Percentiles rank a stretch among this genome's conserved stretches.
Evolutionary conservation across 2,329 filamentous ascomycete genomes (phyloP).

Genomic region (Penicillium fuscoglaucum): DNA sequence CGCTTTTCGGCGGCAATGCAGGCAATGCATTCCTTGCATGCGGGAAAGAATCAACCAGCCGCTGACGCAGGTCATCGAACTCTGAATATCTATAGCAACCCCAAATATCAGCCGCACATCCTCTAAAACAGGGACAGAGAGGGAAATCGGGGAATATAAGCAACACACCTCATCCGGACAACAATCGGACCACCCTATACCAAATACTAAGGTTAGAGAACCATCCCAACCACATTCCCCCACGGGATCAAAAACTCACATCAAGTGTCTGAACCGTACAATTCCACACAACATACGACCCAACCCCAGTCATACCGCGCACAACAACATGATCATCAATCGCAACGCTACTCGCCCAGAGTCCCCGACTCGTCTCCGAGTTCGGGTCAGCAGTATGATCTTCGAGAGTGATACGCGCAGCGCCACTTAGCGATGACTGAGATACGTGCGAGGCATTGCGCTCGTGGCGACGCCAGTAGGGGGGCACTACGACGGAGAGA

Average conservation of each 20-base stretch:
- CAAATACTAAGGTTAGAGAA: slow-evolving; percentile 3
- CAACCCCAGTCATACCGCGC: slow-evolving; percentile 60
- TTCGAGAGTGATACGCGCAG: slow-evolving; percentile 58
- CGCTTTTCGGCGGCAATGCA: slow-evolving; percentile 84
- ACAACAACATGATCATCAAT: slow-evolving; percentile 65
- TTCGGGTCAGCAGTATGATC: slow-evolving; percentile 62
- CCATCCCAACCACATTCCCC: neutral
- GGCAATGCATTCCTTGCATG: slow-evolving; percentile 82
- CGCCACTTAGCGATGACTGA: slow-evolving; percentile 40
- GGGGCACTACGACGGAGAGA: slow-evolving; percentile 41
- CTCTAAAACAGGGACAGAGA: neutral
- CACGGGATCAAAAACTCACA: slow-evolving; percentile 52
- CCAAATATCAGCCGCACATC: slow-evolving; percentile 17
- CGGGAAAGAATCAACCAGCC: slow-evolving; percentile 78
- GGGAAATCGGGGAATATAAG: neutral
- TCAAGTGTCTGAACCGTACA: slow-evolving; percentile 82
- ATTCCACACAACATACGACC: slow-evolving; percentile 96
- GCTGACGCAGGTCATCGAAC: slow-evolving; percentile 77
- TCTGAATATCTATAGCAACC: slow-evolving; percentile 71
- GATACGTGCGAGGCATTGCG: slow-evolving; percentile 45
- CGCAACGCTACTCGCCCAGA: slow-evolving; percentile 63
- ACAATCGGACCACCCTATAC: slow-evolving; percentile 57
- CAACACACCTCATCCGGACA: slow-evolving; percentile 57
- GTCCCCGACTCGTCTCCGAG: slow-evolving; percentile 56
- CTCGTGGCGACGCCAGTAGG: slow-evolving; percentile 48